A percentile compares a stretch with the other conserved stretches of the same genome.
Conservation (phyloP, 2,329 filamentous ascomycete species). For the Chalaropsis ovoidea region DNA sequence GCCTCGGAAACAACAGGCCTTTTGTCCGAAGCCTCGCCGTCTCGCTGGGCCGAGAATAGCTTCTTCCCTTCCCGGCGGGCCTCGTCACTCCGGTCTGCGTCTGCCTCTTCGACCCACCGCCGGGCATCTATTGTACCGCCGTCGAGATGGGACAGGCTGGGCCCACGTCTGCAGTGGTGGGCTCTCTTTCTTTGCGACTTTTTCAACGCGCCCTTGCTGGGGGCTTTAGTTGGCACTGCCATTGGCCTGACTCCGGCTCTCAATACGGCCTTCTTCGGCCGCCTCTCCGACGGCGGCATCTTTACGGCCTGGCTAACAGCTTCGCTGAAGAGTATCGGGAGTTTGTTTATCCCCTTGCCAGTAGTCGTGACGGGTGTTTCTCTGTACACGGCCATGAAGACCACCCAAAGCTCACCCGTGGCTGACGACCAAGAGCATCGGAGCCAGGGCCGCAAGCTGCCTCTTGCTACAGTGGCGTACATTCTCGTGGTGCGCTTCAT, state of each 20-base stretch:
- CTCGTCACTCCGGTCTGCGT: slow-evolving; percentile 26
- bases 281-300: slow-evolving; percentile 48
- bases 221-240: slow-evolving; percentile 47
- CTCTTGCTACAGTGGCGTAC: slow-evolving; percentile 41
- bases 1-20: background rate
- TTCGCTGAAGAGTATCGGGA: slow-evolving; percentile 51
- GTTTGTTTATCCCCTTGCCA: slow-evolving; percentile 54
- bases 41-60: slow-evolving; percentile 6
- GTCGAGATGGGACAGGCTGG: slow-evolving; percentile 18
- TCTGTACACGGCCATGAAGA: slow-evolving; percentile 43
- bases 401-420: background rate
- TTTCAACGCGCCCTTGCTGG: slow-evolving; percentile 54
- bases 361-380: slow-evolving; percentile 59
- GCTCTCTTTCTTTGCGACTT: slow-evolving; percentile 39
- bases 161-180: slow-evolving; percentile 30
- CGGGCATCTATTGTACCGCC: slow-evolving; percentile 8
- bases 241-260: slow-evolving; percentile 51
- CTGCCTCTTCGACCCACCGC: slow-evolving; percentile 5
- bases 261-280: slow-evolving; percentile 52
- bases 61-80: slow-evolving; percentile 6
- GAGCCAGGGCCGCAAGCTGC: slow-evolving; percentile 36
- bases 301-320: slow-evolving; percentile 57
- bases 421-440: slow-evolving; percentile 30
- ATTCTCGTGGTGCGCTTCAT: slow-evolving; percentile 49
- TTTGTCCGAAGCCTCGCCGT: background rate